phyloP scores from a whole-genome alignment of 129 eudicot species.

The Tagetes patula region DNA sequence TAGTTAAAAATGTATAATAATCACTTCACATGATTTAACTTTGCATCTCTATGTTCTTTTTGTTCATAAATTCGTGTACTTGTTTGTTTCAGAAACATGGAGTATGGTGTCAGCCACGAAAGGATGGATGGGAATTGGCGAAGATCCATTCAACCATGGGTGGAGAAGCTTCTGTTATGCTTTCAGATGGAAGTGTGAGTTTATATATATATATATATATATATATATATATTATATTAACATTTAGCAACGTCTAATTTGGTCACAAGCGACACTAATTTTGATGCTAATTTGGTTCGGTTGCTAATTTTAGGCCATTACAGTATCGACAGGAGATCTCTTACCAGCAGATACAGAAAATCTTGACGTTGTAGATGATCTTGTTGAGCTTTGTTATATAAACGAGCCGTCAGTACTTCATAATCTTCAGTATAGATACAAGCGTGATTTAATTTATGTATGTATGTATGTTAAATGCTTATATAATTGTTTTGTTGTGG shows the following conservation, averaged over 20 bases:
- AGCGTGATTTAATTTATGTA: conserved; percentile 70
- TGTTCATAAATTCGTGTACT: background rate
- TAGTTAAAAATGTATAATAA: conserved; percentile 55
- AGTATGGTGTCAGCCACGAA: conserved; percentile 72
- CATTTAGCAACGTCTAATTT: background rate
- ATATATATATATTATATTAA: background rate
- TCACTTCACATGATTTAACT: background rate
- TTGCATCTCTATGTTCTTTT: background rate
- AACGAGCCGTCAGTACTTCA: conserved; percentile 92
- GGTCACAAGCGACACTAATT: conserved; percentile 7
- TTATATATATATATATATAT: background rate
- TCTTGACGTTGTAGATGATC: conserved; percentile 90
- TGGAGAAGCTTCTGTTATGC: conserved; percentile 67
- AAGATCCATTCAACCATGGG: conserved; percentile 75
- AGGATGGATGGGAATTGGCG: conserved; percentile 73
- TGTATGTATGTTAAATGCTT: conserved; percentile 19
- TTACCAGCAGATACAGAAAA: conserved; percentile 86
- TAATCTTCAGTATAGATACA: conserved; percentile 66
- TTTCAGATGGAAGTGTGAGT: conserved; percentile 78
- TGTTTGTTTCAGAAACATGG: conserved; percentile 69
- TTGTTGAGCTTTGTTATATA: conserved; percentile 76
- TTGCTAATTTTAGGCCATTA: conserved; percentile 49
- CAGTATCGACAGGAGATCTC: conserved; percentile 57
- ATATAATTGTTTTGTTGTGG: conserved; percentile 5
- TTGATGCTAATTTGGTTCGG: conserved; percentile 18